Conservation (phyloP, 2,329 filamentous ascomycete species). For the Phialocephala sp. region DNA sequence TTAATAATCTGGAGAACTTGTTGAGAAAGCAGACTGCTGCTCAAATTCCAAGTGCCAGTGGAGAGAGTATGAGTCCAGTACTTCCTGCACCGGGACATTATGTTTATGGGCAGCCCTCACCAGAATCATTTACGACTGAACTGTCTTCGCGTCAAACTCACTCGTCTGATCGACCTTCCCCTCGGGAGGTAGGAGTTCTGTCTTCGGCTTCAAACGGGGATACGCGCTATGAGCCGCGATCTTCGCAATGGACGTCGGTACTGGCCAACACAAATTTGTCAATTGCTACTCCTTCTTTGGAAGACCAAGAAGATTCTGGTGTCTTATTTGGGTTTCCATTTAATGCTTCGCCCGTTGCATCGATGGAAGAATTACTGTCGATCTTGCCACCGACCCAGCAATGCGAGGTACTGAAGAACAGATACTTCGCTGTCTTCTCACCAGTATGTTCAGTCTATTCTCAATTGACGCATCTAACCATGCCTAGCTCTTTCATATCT, state of each 20-base stretch:
- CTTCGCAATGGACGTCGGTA: conserved; percentile 23
- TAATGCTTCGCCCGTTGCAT: neutral
- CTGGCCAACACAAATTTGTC: conserved; percentile 20
- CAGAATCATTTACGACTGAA: conserved; percentile 5
- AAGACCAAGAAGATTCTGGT: conserved; percentile 7
- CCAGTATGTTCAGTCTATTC: conserved; percentile 12
- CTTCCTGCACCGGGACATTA: neutral
- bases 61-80: neutral
- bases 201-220: conserved; percentile 13
- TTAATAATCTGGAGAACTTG: conserved; percentile 20
- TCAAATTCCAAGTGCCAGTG: neutral
- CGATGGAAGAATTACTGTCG: conserved; percentile 20
- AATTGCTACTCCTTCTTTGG: conserved; percentile 18
- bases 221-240: conserved; percentile 17
- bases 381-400: conserved; percentile 25
- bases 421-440: conserved; percentile 27
- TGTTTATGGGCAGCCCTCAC: neutral
- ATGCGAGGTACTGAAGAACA: conserved; percentile 25
- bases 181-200: conserved; percentile 10
- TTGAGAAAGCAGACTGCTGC: conserved; percentile 14
- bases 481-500: conserved; percentile 25
- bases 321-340: conserved; percentile 17
- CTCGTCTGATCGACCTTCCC: neutral
- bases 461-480: neutral
- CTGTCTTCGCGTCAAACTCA: neutral